These are phyloP conservation scores for Aschersonia sp. DNA, from an alignment of 2,329 filamentous ascomycete genomes.

Conservation along the genomic window DNA sequence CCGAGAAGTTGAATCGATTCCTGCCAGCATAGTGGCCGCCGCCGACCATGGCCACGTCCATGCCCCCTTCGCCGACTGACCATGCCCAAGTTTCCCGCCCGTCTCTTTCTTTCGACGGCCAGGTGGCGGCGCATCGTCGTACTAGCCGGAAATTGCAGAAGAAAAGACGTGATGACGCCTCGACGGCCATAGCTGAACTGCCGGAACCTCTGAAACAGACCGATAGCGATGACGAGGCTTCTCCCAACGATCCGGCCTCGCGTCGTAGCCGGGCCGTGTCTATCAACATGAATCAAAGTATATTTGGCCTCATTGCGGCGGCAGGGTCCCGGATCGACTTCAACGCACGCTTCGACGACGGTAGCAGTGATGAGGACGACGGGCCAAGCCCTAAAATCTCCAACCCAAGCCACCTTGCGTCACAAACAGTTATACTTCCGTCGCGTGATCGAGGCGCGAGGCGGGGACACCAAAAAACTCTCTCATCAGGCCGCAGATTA, in stretches of 20 bases:
- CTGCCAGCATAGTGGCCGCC: too few species aligned
- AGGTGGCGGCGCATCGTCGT: slow-evolving; percentile 20
- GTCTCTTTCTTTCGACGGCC: not conserved
- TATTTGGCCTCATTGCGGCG: slow-evolving; percentile 84
- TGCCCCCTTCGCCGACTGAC: slow-evolving; percentile 1
- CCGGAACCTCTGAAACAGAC: slow-evolving; percentile 37
- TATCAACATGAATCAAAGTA: slow-evolving; percentile 81
- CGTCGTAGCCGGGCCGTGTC: slow-evolving; percentile 33
- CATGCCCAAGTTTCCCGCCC: not conserved
- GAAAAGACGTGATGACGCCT: slow-evolving; percentile 23
- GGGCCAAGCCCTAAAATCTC: slow-evolving; percentile 24
- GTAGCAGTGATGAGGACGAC: slow-evolving; percentile 73
- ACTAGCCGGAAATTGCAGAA: slow-evolving; percentile 29
- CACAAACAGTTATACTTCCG: slow-evolving; percentile 27
- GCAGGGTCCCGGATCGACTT: slow-evolving; percentile 75
- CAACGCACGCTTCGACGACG: slow-evolving; percentile 62
- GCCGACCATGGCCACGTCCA: slow-evolving; percentile 1
- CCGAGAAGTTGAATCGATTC: too few species aligned
- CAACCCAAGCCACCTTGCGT: slow-evolving; percentile 29
- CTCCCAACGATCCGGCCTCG: slow-evolving; percentile 22
- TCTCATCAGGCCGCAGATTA: slow-evolving; percentile 48
- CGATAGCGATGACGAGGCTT: slow-evolving; percentile 34
- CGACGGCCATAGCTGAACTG: slow-evolving; percentile 24
- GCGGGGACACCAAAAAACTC: slow-evolving; percentile 36
- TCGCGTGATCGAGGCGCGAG: slow-evolving; percentile 15